These are phyloP conservation scores for Wolfiporia cocos DNA, from an alignment of 1,284 basidiomycete genomes.

Conservation along the genomic window DNA sequence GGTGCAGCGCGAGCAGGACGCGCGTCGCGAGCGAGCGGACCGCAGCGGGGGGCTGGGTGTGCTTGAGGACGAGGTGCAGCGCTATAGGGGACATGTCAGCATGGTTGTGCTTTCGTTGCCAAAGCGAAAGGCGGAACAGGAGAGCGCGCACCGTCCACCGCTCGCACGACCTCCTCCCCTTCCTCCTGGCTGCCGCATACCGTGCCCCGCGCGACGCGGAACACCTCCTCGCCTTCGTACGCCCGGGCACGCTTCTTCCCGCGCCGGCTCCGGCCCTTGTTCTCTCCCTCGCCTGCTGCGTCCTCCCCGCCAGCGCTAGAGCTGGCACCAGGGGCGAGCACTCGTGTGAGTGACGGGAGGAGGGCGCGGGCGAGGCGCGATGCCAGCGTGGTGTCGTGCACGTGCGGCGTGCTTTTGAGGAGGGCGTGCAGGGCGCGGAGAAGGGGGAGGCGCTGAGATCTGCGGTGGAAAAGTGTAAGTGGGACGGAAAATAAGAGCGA, in stretches of 20 bases:
- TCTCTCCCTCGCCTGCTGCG: constrained; percentile 21
- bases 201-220: constrained; percentile 47
- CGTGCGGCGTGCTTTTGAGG: constrained; percentile 37
- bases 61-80: constrained; percentile 39
- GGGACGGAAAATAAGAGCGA: too few species aligned
- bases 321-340: constrained; percentile 51
- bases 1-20: constrained; percentile 48
- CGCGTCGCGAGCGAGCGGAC: constrained; percentile 55
- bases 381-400: constrained; percentile 42
- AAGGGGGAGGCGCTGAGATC: constrained; percentile 37
- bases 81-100: constrained; percentile 33
- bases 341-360: constrained; percentile 40
- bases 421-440: constrained; percentile 39
- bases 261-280: constrained; percentile 39
- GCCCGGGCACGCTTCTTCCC: constrained; percentile 72
- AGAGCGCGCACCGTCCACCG: constrained; percentile 51
- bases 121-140: neutral
- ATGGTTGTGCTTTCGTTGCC: neutral
- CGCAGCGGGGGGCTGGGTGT: constrained; percentile 42
- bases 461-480: too few species aligned
- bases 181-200: constrained; percentile 46
- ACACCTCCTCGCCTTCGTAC: constrained; percentile 76
- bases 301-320: constrained; percentile 38
- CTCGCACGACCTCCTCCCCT: constrained; percentile 45
- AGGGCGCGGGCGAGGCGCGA: constrained; percentile 52